Evolutionary conservation across 306 rosid genomes (phyloP), one percentile per base, ranked within the genome.

Genomic region (cucumber (Cucumis sativus)): DNA sequence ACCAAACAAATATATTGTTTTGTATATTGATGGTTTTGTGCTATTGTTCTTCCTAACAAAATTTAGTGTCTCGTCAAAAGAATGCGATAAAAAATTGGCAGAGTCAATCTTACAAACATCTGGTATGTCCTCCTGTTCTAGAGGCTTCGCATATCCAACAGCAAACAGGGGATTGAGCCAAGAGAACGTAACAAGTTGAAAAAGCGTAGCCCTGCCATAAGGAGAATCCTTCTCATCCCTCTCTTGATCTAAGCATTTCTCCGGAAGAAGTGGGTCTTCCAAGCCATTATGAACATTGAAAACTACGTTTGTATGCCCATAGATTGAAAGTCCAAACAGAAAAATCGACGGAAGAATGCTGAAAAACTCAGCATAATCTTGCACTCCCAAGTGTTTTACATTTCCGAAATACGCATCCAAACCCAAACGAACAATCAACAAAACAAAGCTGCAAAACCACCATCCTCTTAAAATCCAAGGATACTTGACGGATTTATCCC

Each of bases 151-250:
- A 18, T 79, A 81, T 49, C 98, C 98, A 21, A 83, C 47, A 1
- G 85, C 85, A 74, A 93, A 91, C 79, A 93, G 84, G 1, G 96
- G 97, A 56, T 90, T 91, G 78, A 93, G 96, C 98, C 98, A 93
- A 12, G 98, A 91, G 83, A 91, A 93, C 55, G 79, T 89, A 17
- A 93, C 65, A 77, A 88, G 96, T 20, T 55, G 51, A 8, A 40
- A 23, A 76, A 91, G 76, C 76, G 83, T 82, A n/a, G 97, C 88
- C 71, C 88, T 87, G 41, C 89, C 88, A 61, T 93, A 93, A 49
- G 84, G 80, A 66, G 91, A 93, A 54, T 86, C 83, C 74, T 12
- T 83, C 49, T 63, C 74, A 63, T 40, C 45, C 58, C 37, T 33
- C 37, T 33, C 37, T 33, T 33, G 37, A 33, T 33, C 37, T 33